These are phyloP conservation scores for Artemisia tridentata DNA, from an alignment of 129 eudicot species.

Conservation along the genomic window DNA sequence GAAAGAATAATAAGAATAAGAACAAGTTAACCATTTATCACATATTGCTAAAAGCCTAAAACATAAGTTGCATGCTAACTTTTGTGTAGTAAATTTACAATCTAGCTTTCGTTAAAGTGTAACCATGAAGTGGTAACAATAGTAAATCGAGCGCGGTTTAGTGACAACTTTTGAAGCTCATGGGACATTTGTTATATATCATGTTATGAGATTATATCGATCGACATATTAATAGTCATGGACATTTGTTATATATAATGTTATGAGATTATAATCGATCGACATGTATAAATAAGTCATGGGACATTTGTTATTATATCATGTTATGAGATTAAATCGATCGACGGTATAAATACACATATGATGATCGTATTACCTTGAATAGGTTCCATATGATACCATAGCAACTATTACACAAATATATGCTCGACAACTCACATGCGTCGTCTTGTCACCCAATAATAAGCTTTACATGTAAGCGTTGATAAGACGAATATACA, in stretches of 20 bases:
- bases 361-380: neutral
- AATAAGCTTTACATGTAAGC: conserved; percentile 22
- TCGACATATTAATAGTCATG: no score
- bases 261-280: neutral
- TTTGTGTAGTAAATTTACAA: neutral
- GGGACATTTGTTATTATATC: neutral
- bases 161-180: no score
- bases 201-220: no score
- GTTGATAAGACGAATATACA: neutral
- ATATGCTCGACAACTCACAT: conserved; percentile 27
- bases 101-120: no score
- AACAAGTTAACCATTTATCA: conserved; percentile 13
- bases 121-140: no score
- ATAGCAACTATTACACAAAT: neutral
- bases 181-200: neutral
- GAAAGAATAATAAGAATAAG: conserved; percentile 26
- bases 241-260: no score
- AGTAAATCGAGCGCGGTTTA: no score
- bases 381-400: neutral
- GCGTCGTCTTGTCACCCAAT: conserved; percentile 23
- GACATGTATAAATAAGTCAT: neutral
- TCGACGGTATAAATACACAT: neutral
- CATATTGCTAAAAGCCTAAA: no score
- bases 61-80: neutral
- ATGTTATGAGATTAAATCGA: neutral